These are phyloP conservation scores for Diaporthe sp. DNA, from an alignment of 2,329 filamentous ascomycete genomes.

Conservation along the genomic window DNA sequence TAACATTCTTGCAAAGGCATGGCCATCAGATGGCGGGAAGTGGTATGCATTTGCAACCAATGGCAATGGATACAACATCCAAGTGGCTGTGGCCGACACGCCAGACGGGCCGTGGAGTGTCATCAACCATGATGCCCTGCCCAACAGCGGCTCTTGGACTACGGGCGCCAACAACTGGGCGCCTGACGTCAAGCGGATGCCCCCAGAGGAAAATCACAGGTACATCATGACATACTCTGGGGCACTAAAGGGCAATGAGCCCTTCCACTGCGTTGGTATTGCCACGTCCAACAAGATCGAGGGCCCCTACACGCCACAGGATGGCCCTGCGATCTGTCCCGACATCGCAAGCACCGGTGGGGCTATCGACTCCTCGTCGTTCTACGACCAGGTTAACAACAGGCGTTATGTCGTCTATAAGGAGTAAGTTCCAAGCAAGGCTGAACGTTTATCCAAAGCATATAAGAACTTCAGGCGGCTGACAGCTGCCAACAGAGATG, in stretches of 20 bases:
- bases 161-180: constrained; percentile 70
- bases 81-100: constrained; percentile 65
- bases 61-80: constrained; percentile 64
- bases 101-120: constrained; percentile 63
- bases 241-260: constrained; percentile 53
- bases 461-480: not conserved
- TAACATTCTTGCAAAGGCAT: constrained; percentile 43
- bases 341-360: constrained; percentile 64
- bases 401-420: constrained; percentile 75
- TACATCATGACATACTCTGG: constrained; percentile 75
- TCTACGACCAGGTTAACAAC: constrained; percentile 65
- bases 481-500: constrained; percentile 61
- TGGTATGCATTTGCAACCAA: constrained; percentile 73
- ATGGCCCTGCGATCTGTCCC: constrained; percentile 66
- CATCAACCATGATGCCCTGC: constrained; percentile 66
- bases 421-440: constrained; percentile 36
- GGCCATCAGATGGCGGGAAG: constrained; percentile 53
- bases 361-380: constrained; percentile 74
- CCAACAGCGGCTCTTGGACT: constrained; percentile 66
- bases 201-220: constrained; percentile 52
- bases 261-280: constrained; percentile 70
- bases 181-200: constrained; percentile 68
- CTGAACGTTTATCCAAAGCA: not conserved
- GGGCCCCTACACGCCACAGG: constrained; percentile 67
- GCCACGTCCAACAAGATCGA: constrained; percentile 61